Percentiles rank a stretch among this genome's conserved stretches.
Conservation (phyloP, 1,284 basidiomycete genomes). For the Ustilago tritici region DNA sequence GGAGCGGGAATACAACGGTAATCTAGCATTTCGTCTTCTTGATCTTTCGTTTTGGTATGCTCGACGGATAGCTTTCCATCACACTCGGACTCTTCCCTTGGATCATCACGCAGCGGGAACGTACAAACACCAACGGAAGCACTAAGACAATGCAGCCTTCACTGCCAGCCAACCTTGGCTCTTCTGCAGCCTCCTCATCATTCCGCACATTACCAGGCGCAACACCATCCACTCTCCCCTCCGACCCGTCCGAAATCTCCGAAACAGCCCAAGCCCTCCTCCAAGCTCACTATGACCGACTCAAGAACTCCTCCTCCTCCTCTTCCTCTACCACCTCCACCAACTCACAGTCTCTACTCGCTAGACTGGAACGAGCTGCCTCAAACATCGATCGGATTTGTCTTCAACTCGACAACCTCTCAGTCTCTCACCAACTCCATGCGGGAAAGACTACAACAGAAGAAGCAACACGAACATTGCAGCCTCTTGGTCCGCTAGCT, state of each 20-base stretch:
- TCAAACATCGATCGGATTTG: conserved; percentile 31
- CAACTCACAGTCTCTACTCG: conserved; percentile 5
- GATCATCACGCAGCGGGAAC: background rate
- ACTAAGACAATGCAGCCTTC: background rate
- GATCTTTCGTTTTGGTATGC: background rate
- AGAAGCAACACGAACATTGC: conserved; percentile 17
- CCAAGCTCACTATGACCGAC: conserved; percentile 32
- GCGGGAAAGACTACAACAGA: background rate
- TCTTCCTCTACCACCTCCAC: background rate
- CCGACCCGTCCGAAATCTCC: conserved; percentile 40
- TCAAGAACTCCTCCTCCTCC: conserved; percentile 8
- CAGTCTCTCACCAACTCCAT: conserved; percentile 21
- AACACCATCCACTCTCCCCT: conserved; percentile 13
- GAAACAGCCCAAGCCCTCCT: conserved; percentile 47
- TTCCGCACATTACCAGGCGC: background rate
- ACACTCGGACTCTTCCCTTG: background rate
- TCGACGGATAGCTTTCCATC: background rate
- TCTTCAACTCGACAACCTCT: conserved; percentile 44
- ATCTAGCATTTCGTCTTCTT: background rate
- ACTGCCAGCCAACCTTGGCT: conserved; percentile 1
- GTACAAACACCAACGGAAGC: background rate
- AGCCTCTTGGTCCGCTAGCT: conserved; percentile 38
- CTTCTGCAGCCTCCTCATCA: background rate
- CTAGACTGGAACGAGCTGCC: conserved; percentile 19
- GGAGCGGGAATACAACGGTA: background rate